Conservation (phyloP, 495 filamentous ascomycete genomes). For the Penicillium dipodomyicola region DNA sequence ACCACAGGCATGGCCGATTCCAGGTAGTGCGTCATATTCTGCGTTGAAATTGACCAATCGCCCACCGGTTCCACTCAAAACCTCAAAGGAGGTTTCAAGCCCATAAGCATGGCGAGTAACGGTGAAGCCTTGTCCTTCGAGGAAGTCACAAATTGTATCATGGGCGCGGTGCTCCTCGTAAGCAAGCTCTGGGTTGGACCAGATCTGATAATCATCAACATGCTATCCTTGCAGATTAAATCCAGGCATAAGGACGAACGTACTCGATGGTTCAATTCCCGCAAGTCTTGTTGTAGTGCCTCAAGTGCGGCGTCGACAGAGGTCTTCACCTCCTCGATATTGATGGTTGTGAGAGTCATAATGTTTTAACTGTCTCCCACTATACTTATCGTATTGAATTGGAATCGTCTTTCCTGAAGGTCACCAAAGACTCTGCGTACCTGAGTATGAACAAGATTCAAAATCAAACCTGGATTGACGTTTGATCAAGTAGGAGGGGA, state of each 20-base stretch:
- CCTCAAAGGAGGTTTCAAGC: slow-evolving; percentile 41
- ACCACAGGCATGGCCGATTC: slow-evolving; percentile 65
- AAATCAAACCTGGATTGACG: not conserved
- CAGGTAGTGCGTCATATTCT: slow-evolving; percentile 55
- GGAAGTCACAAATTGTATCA: slow-evolving; percentile 54
- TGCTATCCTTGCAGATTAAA: not conserved
- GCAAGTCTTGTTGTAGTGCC: slow-evolving; percentile 24
- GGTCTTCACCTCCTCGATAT: slow-evolving; percentile 29
- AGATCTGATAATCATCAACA: slow-evolving; percentile 42
- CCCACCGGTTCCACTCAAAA: slow-evolving; percentile 37
- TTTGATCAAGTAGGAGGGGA: not conserved
- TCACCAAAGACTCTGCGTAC: not conserved
- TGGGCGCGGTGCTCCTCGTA: slow-evolving; percentile 59
- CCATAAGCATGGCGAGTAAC: slow-evolving; percentile 54
- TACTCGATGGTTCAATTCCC: slow-evolving; percentile 32
- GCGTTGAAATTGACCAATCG: slow-evolving; percentile 47
- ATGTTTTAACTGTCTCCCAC: not conserved
- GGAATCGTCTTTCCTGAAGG: not conserved
- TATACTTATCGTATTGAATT: not conserved
- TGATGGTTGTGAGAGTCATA: slow-evolving; percentile 21
- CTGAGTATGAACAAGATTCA: not conserved
- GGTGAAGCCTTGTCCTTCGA: slow-evolving; percentile 52
- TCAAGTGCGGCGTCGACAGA: slow-evolving; percentile 30
- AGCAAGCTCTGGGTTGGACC: slow-evolving; percentile 59
- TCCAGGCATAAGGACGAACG: not conserved